Evolutionary conservation across 2,329 filamentous ascomycete species (phyloP), one percentile per base, ranked within the genome.

Genomic region (Epichloe coenophiala): DNA sequence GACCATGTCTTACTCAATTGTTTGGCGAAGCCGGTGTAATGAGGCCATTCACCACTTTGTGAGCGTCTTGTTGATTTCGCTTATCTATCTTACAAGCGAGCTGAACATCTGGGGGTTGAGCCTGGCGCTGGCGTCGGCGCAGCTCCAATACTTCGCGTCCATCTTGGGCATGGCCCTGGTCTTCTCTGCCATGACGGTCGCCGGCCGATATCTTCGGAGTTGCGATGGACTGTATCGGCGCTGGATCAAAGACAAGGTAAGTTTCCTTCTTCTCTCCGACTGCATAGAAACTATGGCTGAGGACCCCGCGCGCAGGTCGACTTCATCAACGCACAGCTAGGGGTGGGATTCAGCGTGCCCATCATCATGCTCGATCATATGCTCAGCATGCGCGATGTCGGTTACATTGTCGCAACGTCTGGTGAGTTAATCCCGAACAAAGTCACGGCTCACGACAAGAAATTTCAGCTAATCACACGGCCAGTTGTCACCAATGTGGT

Each of bases 281-380:
- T 13, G 13, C 19, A n/a, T 5, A 19, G 8, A 8, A 23, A 40
- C 11, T 39, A 17, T 38, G 36, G 48, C 42, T 51, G 52, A 43
- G 52, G 17, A 31, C 8, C 8, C 31, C 3, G 12, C 4, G n/a
- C 38, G 1, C 47, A 77, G 73, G 65, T 74, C 21, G 68, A 76
- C 45, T 66, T 76, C 9, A 65, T 77, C 49, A 77, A 77, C 54
- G 60, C 66, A 3, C 71, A 77, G 57, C 68, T 77, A 55, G 73
- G 74, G 0, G 58, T 76, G 5, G 74, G 71, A 3, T 77, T 77
- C 55, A 69, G 71, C 0, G 66, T 76, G 2, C 74, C 75, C 0
- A 66, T 77, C 2, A 61, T 75, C 2, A 71, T 71, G 63, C 66
- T 76, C 13, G 67, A 68, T 39, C 57, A 67, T 6, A 56, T 65